phyloP scores from a whole-genome alignment of 2,329 filamentous ascomycete genomes.

The Capronia americana region DNA sequence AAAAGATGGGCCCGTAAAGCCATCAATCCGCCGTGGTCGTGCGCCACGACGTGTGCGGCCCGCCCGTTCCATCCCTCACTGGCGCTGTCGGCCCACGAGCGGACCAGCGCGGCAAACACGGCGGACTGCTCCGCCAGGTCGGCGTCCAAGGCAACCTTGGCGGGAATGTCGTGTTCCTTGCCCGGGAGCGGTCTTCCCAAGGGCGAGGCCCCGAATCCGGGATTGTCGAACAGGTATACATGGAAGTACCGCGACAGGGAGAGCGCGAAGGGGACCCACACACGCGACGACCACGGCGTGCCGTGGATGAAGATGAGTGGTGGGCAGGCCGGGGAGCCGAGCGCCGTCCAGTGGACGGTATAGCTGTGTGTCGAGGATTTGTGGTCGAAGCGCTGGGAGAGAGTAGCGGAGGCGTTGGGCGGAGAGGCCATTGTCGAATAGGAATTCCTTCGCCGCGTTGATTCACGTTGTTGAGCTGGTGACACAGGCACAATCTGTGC shows the following conservation, averaged over 20 bases:
- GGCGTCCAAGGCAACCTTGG: conserved; percentile 38
- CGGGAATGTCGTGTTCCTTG: conserved; percentile 35
- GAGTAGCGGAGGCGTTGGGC: background rate
- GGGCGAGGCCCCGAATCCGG: conserved; percentile 53
- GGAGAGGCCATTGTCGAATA: too few relatives aligned
- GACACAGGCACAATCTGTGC: too few relatives aligned
- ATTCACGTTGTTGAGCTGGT: too few relatives aligned
- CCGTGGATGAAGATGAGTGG: conserved; percentile 56
- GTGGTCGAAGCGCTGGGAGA: conserved; percentile 43
- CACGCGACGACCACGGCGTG: conserved; percentile 55
- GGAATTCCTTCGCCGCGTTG: too few relatives aligned
- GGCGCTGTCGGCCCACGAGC: conserved; percentile 41
- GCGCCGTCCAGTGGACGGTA: conserved; percentile 44
- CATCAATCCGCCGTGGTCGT: conserved; percentile 55
- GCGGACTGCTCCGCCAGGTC: conserved; percentile 50
- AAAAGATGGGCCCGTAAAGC: conserved; percentile 49
- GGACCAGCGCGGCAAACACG: conserved; percentile 49
- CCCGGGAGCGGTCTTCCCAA: conserved; percentile 36
- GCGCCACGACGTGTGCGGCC: conserved; percentile 51
- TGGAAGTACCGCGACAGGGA: conserved; percentile 47
- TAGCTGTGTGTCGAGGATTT: conserved; percentile 42
- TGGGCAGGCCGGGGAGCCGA: conserved; percentile 43
- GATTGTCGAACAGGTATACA: conserved; percentile 55
- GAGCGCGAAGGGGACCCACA: conserved; percentile 49
- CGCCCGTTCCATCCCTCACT: conserved; percentile 33